Conservation (phyloP, 2,329 filamentous ascomycete genomes). For the Cyphellophora europaea region DNA sequence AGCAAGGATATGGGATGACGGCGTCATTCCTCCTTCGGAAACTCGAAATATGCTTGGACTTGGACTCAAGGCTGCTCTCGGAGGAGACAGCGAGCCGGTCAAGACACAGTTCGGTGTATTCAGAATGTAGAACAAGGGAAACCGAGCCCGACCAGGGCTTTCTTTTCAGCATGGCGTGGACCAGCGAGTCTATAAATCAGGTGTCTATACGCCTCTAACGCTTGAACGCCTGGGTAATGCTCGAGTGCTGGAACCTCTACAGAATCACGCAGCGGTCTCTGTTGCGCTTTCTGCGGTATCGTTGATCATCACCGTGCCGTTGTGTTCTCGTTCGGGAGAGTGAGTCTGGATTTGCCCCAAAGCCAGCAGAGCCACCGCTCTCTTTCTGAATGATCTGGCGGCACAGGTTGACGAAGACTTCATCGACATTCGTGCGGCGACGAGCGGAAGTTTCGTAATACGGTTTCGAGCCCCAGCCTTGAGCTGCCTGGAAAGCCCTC, state of each 20-base stretch:
- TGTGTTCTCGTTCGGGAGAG: too few species aligned
- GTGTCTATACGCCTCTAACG: too few species aligned
- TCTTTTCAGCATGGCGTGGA: too few species aligned
- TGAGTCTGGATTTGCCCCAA: background rate
- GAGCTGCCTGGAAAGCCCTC: slow-evolving; percentile 74
- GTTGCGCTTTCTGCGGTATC: slow-evolving; percentile 21
- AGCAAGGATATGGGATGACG: slow-evolving; percentile 84
- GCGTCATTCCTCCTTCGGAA: slow-evolving; percentile 68
- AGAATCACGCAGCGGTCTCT: slow-evolving; percentile 25
- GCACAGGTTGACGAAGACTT: slow-evolving; percentile 78
- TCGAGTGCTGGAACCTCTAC: too few species aligned
- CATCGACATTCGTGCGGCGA: slow-evolving; percentile 77
- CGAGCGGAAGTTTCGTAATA: slow-evolving; percentile 87
- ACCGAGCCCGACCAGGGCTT: too few species aligned
- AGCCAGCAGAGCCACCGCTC: slow-evolving; percentile 20
- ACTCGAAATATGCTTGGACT: slow-evolving; percentile 64
- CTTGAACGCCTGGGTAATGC: too few species aligned
- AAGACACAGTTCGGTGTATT: slow-evolving; percentile 70
- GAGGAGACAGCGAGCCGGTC: slow-evolving; percentile 52
- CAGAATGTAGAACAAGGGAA: slow-evolving; percentile 53
- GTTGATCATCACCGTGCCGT: slow-evolving; percentile 23
- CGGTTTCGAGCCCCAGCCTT: slow-evolving; percentile 74
- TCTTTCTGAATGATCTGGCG: slow-evolving; percentile 74
- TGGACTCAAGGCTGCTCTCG: slow-evolving; percentile 62
- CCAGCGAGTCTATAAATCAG: too few species aligned